Evolutionary conservation across 1,284 basidiomycete species (phyloP).

Genomic region (Cutaneotrichosporon arboriforme): DNA sequence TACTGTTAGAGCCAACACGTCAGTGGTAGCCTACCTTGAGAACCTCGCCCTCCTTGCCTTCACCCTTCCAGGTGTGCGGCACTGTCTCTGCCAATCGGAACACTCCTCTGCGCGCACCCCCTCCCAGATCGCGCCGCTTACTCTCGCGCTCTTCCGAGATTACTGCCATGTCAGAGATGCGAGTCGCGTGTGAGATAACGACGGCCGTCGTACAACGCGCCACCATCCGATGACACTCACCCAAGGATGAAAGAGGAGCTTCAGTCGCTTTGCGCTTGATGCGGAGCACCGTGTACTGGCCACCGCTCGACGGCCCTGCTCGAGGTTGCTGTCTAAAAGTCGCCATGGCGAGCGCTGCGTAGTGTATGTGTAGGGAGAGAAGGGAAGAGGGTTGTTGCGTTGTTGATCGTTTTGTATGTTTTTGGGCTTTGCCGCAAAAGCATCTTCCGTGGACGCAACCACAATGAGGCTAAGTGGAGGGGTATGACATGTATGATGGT

Average conservation of each 20-base stretch:
- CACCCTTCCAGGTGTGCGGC: conserved; percentile 43
- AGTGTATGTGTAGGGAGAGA: too few species aligned
- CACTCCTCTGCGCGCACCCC: conserved; percentile 27
- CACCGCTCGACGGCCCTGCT: background rate
- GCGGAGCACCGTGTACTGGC: conserved; percentile 41
- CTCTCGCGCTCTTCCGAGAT: conserved; percentile 27
- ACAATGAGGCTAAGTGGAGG: too few species aligned
- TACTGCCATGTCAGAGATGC: conserved; percentile 27
- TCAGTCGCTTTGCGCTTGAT: conserved; percentile 50
- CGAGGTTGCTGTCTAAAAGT: background rate
- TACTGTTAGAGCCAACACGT: conserved; percentile 8
- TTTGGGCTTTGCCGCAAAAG: too few species aligned
- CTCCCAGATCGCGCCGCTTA: conserved; percentile 28
- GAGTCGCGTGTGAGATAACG: too few species aligned
- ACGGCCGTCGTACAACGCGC: too few species aligned
- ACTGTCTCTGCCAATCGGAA: conserved; percentile 49
- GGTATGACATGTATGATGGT: too few species aligned
- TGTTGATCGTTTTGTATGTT: too few species aligned
- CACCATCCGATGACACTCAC: conserved; percentile 18
- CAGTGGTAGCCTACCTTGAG: conserved; percentile 21
- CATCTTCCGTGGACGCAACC: too few species aligned
- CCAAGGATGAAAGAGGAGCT: conserved; percentile 43
- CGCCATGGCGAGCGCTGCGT: background rate
- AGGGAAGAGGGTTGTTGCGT: too few species aligned
- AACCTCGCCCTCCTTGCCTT: conserved; percentile 38